phyloP scores from a whole-genome alignment of 805 yeast species.

The Candida easanensis region DNA sequence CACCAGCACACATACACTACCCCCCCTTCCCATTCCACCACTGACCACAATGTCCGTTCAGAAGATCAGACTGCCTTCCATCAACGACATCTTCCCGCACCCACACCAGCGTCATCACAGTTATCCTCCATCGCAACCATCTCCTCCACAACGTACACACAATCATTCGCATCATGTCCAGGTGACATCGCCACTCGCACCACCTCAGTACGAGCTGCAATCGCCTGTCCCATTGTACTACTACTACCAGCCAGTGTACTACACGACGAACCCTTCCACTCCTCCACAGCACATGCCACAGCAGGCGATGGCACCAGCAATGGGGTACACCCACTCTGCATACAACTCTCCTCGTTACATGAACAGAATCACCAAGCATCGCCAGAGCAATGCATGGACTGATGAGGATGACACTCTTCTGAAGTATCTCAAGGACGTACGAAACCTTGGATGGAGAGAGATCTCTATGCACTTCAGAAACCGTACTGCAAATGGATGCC shows the following conservation, averaged over 20 bases:
- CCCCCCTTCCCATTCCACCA: background rate
- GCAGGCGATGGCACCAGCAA: background rate
- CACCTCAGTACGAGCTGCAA: constrained; percentile 5
- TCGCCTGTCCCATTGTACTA: constrained; percentile 7
- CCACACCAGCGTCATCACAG: constrained; percentile 4
- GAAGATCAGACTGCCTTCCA: constrained; percentile 27
- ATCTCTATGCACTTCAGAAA: constrained; percentile 64
- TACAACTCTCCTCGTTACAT: background rate
- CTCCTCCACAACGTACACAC: constrained; percentile 4
- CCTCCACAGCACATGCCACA: constrained; percentile 6
- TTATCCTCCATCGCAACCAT: background rate
- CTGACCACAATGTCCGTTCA: constrained; percentile 10
- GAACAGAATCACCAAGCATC: constrained; percentile 16
- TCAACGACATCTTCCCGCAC: constrained; percentile 26
- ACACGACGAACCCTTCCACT: constrained; percentile 4
- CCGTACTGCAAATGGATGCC: constrained; percentile 75
- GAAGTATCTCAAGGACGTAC: constrained; percentile 62
- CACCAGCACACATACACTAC: background rate
- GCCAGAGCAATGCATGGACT: constrained; percentile 49
- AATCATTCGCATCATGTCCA: background rate
- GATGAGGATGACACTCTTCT: constrained; percentile 61
- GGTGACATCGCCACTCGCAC: background rate
- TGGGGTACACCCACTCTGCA: too few species aligned
- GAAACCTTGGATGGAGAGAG: constrained; percentile 75
- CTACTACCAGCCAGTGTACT: constrained; percentile 11